Base-by-base conservation (phyloP, 768 basidiomycete genomes). In the Russula dissimulans region DNA sequence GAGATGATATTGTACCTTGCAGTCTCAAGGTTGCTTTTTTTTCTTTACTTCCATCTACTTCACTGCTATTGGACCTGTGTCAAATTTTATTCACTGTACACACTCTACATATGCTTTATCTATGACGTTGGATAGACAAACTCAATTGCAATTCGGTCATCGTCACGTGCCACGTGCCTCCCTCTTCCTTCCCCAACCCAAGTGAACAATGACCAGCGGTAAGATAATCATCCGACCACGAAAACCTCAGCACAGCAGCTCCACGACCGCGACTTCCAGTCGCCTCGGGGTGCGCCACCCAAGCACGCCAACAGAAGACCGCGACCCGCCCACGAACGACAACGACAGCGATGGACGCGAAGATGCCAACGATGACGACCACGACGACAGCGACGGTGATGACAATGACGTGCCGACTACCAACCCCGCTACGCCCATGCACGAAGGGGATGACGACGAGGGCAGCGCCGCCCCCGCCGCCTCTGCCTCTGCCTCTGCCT, bases 211-310 rank as follows among this genome's bases (percentile, higher is more conserved):
- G 60, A 43, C 56, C 6, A 65, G 64, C 39, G 64, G 63, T 2
- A 65, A 65, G 43, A 65, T 65, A 48, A 65, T 65, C 57, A 65
- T 62, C 10, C 48, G 56, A 34, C 61, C 63, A 26, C 63, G 60
- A 39, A 57, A 53, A 29, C 5, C 43, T n/a, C 63, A 62, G 18
- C 56, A 62, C 51, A 60, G 18, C 51, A 60, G 14, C 15, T n/a
- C 55, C 1, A 56, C 34, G 7, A n/a, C 45, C 14, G 45, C 45
- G 9, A 41, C 38, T 15, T 18, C 56, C 52, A 57, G 56, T 5
- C 63, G 56, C 51, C 39, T 65, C 48, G 43, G 55, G 22, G 42
- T 62, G 14, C 57, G 50, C 56, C 42, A 53, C 9, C 47, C 62
- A 1, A 52, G 36, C 18, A 46, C 46, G 1, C 47, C 51, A 1